phyloP scores from a whole-genome alignment of 139 green algal species.

The Monoraphidium neglectum region DNA sequence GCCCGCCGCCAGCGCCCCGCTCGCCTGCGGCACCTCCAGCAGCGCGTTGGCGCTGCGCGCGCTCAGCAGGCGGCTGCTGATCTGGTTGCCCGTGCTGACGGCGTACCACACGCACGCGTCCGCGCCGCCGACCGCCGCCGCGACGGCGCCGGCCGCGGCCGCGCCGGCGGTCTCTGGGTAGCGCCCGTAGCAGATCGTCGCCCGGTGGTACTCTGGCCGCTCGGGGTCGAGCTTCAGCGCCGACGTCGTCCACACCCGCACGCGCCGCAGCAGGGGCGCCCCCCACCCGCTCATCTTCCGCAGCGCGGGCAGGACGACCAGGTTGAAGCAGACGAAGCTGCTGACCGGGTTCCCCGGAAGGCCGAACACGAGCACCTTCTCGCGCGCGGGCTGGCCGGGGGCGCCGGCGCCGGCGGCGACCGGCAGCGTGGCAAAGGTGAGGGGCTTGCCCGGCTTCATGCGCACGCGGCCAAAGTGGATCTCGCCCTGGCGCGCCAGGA shows the following conservation, averaged over 20 bases:
- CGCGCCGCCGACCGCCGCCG: too few relatives aligned
- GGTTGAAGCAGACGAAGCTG: conserved; percentile 92
- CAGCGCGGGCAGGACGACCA: conserved; percentile 85
- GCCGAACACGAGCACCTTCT: conserved; percentile 72
- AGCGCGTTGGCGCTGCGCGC: conserved; percentile 63
- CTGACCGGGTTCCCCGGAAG: conserved; percentile 91
- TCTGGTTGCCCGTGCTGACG: conserved; percentile 89
- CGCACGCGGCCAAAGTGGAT: conserved; percentile 91
- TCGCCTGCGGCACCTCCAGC: conserved; percentile 57
- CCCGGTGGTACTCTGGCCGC: conserved; percentile 96
- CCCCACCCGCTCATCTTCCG: conserved; percentile 81
- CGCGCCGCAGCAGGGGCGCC: conserved; percentile 62
- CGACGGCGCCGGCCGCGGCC: too few relatives aligned
- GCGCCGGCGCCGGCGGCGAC: conserved; percentile 9
- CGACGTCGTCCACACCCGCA: conserved; percentile 51
- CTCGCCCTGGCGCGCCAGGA: conserved; percentile 80
- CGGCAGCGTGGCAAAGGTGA: conserved; percentile 92
- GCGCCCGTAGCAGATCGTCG: conserved; percentile 52
- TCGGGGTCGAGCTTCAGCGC: conserved; percentile 84
- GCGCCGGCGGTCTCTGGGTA: too few relatives aligned
- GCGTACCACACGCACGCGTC: conserved; percentile 64
- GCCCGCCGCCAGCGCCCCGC: conserved; percentile 52
- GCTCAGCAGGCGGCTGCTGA: conserved; percentile 89
- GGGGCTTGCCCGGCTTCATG: conserved; percentile 98
- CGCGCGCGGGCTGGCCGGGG: conserved; percentile 1